Conservation (phyloP, 2,329 filamentous ascomycete genomes). For the Penicillium concentricum region DNA sequence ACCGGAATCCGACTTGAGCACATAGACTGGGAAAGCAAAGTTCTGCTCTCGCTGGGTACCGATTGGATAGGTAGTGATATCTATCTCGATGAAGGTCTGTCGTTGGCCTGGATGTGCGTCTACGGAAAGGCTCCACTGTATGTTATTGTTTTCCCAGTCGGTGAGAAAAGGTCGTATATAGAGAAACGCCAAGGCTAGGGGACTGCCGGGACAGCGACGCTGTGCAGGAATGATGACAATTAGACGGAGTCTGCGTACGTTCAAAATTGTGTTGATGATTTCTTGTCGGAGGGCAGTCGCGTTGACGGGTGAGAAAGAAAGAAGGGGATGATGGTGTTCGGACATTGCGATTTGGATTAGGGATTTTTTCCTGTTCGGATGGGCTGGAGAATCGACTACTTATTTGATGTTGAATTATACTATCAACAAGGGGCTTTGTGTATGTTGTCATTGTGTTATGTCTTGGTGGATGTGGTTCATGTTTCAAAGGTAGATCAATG, state of each 20-base stretch:
- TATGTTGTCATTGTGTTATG: not conserved
- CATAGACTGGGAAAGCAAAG: not conserved
- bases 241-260: not conserved
- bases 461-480: not conserved
- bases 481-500: not conserved
- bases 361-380: not conserved
- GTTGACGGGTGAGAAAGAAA: not conserved
- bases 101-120: not conserved
- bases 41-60: not conserved
- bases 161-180: not conserved
- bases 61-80: not conserved
- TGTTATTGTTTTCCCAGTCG: not conserved
- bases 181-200: not conserved
- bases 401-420: not conserved
- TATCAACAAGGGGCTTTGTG: not conserved
- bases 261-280: not conserved
- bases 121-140: not conserved
- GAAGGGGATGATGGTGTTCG: not conserved
- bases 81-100: not conserved
- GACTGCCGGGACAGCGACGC: not conserved
- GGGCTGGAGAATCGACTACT: not conserved
- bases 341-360: not conserved
- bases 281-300: not conserved
- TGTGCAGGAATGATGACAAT: not conserved
- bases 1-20: not conserved